Percentiles rank a stretch among this genome's conserved stretches.
These are phyloP conservation scores for Kodamaea kaohsiungensis DNA, from an alignment of 805 yeast genomes.

Conservation along the genomic window DNA sequence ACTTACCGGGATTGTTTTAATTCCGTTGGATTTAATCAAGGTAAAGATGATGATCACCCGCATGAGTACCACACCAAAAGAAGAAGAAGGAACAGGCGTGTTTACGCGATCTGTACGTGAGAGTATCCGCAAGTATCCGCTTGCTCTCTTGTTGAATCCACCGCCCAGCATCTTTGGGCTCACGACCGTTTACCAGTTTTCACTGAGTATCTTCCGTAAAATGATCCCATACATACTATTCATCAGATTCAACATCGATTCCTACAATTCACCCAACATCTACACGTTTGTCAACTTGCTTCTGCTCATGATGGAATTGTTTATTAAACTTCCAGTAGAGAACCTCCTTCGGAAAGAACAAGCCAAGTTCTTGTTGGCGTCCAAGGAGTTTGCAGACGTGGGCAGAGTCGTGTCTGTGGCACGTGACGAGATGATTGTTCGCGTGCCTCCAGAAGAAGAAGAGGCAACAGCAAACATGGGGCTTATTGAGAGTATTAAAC, in stretches of 20 bases:
- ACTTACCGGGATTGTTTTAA: constrained; percentile 66
- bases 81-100: constrained; percentile 8
- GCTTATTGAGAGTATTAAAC: constrained; percentile 24
- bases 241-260: constrained; percentile 64
- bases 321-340: constrained; percentile 82
- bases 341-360: constrained; percentile 85
- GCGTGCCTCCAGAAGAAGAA: constrained; percentile 39
- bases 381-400: constrained; percentile 37
- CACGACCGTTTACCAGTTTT: constrained; percentile 62
- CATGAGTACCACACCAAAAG: constrained; percentile 35
- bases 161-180: constrained; percentile 36
- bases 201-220: constrained; percentile 59
- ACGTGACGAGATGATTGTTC: constrained; percentile 56
- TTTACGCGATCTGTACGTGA: constrained; percentile 70
- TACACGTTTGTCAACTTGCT: constrained; percentile 60
- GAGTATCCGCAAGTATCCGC: constrained; percentile 61
- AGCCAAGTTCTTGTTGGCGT: constrained; percentile 56
- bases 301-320: constrained; percentile 66
- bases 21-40: constrained; percentile 81
- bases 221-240: constrained; percentile 67
- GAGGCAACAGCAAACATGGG: constrained; percentile 33
- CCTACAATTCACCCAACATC: constrained; percentile 58
- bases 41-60: constrained; percentile 75
- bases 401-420: constrained; percentile 44
- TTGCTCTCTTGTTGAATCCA: constrained; percentile 57